Evolutionary conservation across 495 filamentous ascomycete genomes (phyloP).

Genomic region (Cercophora samala): DNA sequence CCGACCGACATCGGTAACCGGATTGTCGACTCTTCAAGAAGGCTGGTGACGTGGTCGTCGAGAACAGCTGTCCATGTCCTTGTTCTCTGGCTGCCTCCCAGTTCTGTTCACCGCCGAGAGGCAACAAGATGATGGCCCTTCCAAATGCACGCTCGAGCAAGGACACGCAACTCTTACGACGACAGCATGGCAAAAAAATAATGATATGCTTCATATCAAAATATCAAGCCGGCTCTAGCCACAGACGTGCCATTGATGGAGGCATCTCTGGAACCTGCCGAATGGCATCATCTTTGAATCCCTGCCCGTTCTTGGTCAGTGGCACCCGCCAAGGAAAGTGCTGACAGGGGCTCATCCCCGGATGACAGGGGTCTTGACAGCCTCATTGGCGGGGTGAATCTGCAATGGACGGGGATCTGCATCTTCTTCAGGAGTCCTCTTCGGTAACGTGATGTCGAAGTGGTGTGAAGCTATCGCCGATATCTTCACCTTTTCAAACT

Average conservation of each 20-base stretch:
- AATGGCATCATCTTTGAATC: slow-evolving; percentile 28
- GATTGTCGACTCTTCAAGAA: background rate
- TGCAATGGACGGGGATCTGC: slow-evolving; percentile 33
- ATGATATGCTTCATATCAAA: slow-evolving; percentile 1
- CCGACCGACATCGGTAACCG: background rate
- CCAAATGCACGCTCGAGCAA: background rate
- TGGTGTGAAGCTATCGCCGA: slow-evolving; percentile 40
- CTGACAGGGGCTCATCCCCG: slow-evolving; percentile 33
- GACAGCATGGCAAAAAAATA: background rate
- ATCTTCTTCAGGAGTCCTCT: slow-evolving; percentile 32
- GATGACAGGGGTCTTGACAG: slow-evolving; percentile 33
- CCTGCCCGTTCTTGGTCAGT: slow-evolving; percentile 30
- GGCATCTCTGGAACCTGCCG: slow-evolving; percentile 13
- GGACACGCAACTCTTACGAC: background rate
- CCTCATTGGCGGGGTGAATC: slow-evolving; percentile 37
- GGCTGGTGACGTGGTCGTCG: slow-evolving; percentile 1
- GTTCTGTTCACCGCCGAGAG: background rate
- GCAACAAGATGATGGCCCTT: background rate
- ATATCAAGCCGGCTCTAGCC: slow-evolving; percentile 1
- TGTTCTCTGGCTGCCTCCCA: background rate
- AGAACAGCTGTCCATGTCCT: background rate
- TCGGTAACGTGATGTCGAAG: slow-evolving; percentile 41
- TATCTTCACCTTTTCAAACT: slow-evolving; percentile 1
- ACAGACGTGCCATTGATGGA: background rate
- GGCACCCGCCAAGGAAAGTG: slow-evolving; percentile 33